Conservation (phyloP, 805 yeast species). For the Nakazawaea siamensis region DNA sequence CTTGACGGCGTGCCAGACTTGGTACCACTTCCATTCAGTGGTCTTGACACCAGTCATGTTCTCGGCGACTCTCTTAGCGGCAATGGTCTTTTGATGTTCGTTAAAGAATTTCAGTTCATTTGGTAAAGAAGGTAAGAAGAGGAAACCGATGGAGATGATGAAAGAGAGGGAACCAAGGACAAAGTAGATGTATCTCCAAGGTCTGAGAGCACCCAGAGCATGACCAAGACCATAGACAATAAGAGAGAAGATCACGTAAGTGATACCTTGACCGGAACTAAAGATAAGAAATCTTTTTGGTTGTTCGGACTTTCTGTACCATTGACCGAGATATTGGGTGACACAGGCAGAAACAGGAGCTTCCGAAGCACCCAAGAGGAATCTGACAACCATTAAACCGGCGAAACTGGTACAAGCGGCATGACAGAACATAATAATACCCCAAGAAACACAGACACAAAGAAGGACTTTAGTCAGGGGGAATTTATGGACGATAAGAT, state of each 20-base stretch:
- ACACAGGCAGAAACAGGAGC: conserved; percentile 25
- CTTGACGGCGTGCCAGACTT: conserved; percentile 15
- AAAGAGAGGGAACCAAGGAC: conserved; percentile 20
- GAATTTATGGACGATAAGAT: conserved; percentile 22
- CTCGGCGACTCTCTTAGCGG: conserved; percentile 18
- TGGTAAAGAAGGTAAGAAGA: conserved; percentile 20
- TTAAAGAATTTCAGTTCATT: conserved; percentile 19
- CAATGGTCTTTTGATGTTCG: conserved; percentile 19
- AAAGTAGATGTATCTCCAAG: conserved; percentile 18
- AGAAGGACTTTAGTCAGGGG: conserved; percentile 23
- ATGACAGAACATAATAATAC: conserved; percentile 23
- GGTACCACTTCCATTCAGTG: conserved; percentile 18
- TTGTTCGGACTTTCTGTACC: conserved; percentile 26
- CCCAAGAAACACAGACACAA: conserved; percentile 25
- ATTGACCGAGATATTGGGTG: conserved; percentile 21
- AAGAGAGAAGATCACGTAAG: conserved; percentile 21
- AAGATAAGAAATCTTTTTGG: conserved; percentile 20
- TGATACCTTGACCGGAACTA: conserved; percentile 19
- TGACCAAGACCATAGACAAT: conserved; percentile 25
- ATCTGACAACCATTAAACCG: conserved; percentile 25
- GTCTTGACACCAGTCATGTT: conserved; percentile 23
- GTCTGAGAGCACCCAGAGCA: conserved; percentile 12
- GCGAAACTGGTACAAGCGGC: conserved; percentile 27
- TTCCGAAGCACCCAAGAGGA: conserved; percentile 27
- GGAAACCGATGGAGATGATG: conserved; percentile 16